phyloP scores from a whole-genome alignment of 345 rosid species.

The Populus nigra region DNA sequence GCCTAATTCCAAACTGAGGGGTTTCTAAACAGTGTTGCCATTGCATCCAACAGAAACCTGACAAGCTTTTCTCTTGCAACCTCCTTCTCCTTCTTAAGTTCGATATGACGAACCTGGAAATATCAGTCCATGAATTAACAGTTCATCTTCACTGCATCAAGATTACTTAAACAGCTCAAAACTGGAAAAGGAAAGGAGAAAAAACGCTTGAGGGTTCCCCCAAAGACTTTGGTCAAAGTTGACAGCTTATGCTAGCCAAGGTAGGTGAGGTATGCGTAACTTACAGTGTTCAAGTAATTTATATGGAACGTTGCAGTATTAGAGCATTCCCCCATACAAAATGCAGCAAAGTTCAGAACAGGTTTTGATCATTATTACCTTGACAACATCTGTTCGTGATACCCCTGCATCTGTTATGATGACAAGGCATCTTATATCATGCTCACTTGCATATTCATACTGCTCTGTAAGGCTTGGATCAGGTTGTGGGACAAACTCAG shows the following conservation, averaged over 20 bases:
- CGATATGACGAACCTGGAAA: slow-evolving; percentile 79
- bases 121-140: background rate
- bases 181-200: background rate
- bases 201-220: background rate
- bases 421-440: slow-evolving; percentile 81
- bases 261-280: background rate
- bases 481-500: slow-evolving; percentile 75
- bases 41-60: slow-evolving; percentile 65
- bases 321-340: no score
- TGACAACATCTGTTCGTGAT: slow-evolving; percentile 65
- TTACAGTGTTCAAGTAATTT: background rate
- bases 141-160: background rate
- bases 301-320: no score
- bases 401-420: slow-evolving; percentile 74
- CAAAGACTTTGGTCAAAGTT: background rate
- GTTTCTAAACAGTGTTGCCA: slow-evolving; percentile 68
- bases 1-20: slow-evolving; percentile 66
- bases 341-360: background rate
- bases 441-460: slow-evolving; percentile 92
- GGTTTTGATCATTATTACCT: slow-evolving; percentile 44
- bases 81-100: slow-evolving; percentile 73
- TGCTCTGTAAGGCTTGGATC: slow-evolving; percentile 98
- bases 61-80: slow-evolving; percentile 63
- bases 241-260: background rate
- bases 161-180: background rate